A percentile compares a stretch with the other conserved stretches of the same genome.
These are phyloP conservation scores for Ceratobasidium sp. DNA, from an alignment of 1,284 basidiomycete genomes.

Conservation along the genomic window DNA sequence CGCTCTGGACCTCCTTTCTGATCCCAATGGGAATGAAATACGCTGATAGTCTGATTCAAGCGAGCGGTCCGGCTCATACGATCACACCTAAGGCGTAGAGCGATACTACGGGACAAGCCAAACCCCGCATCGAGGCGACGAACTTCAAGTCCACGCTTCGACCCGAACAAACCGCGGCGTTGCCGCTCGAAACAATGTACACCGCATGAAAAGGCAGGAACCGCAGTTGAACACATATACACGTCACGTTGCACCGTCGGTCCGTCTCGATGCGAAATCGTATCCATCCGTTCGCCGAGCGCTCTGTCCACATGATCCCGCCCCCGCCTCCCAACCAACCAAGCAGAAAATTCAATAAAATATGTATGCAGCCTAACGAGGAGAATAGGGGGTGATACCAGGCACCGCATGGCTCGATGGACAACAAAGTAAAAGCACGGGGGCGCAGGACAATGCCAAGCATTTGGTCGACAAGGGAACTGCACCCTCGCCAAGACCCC, in stretches of 20 bases:
- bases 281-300: neutral
- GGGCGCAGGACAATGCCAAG: slow-evolving; percentile 21
- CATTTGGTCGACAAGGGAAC: slow-evolving; percentile 40
- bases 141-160: neutral
- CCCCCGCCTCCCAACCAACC: neutral
- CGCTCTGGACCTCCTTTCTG: too few species aligned
- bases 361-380: neutral
- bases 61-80: too few species aligned
- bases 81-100: too few species aligned
- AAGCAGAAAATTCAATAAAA: neutral
- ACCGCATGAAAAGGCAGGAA: neutral
- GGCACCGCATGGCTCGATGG: neutral
- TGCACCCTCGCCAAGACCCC: neutral
- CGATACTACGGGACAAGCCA: too few species aligned
- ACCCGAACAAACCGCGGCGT: neutral
- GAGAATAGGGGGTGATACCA: neutral
- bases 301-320: neutral
- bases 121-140: neutral
- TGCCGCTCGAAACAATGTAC: neutral
- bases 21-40: too few species aligned
- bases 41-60: too few species aligned
- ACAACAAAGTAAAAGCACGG: neutral
- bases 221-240: neutral
- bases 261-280: slow-evolving; percentile 1
- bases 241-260: neutral